A percentile compares a stretch with the other conserved stretches of the same genome.
Conservation (phyloP, 805 yeast species). For the Wickerhamomyces hampshirensis region DNA sequence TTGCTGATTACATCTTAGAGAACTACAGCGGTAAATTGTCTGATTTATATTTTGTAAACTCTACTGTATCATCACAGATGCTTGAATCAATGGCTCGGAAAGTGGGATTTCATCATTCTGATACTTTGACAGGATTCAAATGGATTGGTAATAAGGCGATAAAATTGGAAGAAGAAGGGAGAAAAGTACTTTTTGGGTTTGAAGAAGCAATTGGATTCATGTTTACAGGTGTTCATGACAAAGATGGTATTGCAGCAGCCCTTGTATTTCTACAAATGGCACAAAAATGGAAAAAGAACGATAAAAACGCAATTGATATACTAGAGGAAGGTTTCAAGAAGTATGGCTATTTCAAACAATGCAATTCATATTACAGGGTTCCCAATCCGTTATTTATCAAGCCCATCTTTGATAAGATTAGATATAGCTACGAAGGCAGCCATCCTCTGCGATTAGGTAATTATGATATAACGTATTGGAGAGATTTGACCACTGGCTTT, state of each 20-base stretch:
- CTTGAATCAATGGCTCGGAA: slow-evolving; percentile 60
- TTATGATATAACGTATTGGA: slow-evolving; percentile 58
- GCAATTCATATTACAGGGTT: slow-evolving; percentile 80
- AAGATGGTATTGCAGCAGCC: slow-evolving; percentile 88
- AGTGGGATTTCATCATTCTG: slow-evolving; percentile 59
- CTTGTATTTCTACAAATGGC: slow-evolving; percentile 70
- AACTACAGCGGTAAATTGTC: slow-evolving; percentile 23
- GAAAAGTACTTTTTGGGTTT: slow-evolving; percentile 76
- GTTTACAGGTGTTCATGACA: slow-evolving; percentile 82
- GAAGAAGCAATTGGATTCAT: slow-evolving; percentile 97
- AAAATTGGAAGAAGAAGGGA: slow-evolving; percentile 60
- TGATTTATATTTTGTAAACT: slow-evolving; percentile 60
- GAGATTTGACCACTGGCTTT: slow-evolving; percentile 80
- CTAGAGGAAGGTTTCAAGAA: slow-evolving; percentile 53
- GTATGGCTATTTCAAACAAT: slow-evolving; percentile 80
- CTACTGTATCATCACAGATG: slow-evolving; percentile 91
- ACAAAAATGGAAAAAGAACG: slow-evolving; percentile 39
- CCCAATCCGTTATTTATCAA: slow-evolving; percentile 48
- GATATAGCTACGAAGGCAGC: slow-evolving; percentile 26
- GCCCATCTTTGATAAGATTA: slow-evolving; percentile 50
- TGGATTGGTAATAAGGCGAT: slow-evolving; percentile 94
- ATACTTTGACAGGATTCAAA: slow-evolving; percentile 93
- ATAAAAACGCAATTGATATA: slow-evolving; percentile 40
- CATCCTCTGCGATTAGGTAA: slow-evolving; percentile 51
- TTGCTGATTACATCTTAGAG: slow-evolving; percentile 58